Conservation (phyloP, 176 grass and related monocot species). For the Tuctoria greenei region DNA sequence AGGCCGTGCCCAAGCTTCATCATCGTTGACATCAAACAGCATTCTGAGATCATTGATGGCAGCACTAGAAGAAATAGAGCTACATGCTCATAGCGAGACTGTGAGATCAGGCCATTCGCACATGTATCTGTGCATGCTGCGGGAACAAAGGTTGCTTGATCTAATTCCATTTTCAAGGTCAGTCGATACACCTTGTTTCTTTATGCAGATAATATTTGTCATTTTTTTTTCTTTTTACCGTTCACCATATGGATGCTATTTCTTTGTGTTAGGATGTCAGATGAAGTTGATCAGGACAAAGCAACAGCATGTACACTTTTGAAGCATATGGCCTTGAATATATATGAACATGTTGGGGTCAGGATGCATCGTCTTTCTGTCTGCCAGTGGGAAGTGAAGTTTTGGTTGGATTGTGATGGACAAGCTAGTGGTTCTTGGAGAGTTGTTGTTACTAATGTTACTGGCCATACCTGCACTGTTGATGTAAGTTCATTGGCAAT, state of each 20-base stretch:
- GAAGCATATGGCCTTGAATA: constrained; percentile 84
- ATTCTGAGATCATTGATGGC: constrained; percentile 89
- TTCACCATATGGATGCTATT: constrained; percentile 30
- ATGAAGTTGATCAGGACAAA: constrained; percentile 66
- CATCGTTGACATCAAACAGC: constrained; percentile 81
- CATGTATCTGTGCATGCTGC: constrained; percentile 90
- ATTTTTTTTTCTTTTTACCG: constrained; percentile 26
- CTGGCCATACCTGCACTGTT: constrained; percentile 93
- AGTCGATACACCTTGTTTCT: constrained; percentile 37
- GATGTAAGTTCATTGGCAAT: constrained; percentile 68
- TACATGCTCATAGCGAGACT: constrained; percentile 77
- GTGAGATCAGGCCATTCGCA: constrained; percentile 83
- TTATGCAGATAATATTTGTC: constrained; percentile 16
- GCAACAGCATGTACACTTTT: constrained; percentile 59
- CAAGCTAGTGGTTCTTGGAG: constrained; percentile 89
- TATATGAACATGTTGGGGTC: constrained; percentile 90
- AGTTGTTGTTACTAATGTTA: constrained; percentile 89
- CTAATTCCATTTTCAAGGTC: constrained; percentile 86
- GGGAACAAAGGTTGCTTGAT: constrained; percentile 71
- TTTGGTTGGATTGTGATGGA: constrained; percentile 77
- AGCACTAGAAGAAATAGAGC: constrained; percentile 93
- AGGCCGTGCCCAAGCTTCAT: constrained; percentile 46
- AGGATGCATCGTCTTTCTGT: constrained; percentile 97
- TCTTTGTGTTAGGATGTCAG: constrained; percentile 51
- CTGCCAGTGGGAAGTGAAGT: constrained; percentile 96